Base-by-base conservation (phyloP, 2,329 filamentous ascomycete species). In the Camillea tinctor region DNA sequence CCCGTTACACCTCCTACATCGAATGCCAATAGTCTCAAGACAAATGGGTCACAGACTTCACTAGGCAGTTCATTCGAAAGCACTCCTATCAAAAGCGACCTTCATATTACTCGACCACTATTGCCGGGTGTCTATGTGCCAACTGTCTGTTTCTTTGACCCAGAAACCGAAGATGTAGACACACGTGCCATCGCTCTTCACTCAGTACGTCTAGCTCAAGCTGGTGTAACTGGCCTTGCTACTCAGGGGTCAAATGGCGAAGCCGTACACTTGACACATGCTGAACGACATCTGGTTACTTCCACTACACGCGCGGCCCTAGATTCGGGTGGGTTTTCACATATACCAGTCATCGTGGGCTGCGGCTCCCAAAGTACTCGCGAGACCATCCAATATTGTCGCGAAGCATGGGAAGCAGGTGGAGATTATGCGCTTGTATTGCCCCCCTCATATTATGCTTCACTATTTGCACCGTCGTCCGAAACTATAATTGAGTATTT, bases 241-340 rank as follows among this genome's bases (percentile, higher is more conserved):
- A 91, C 88, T 11, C 90, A 93, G 73, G 91, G 91, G 52, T 92
- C 88, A 71, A 94, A 94, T 71, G 91, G 91, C 68, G 91, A 95
- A 78, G 90, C 91, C 7, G 90, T 93, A 13, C 90, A 93, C 71
- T 82, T 94, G 36, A 87, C 87, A 50, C 88, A 88, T 68, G 79
- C 83, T 22, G 91, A 94, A 76, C 85, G 90, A 60, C 82, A 84
- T 53, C 77, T 85, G 55, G 85, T 94, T 68, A 93, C 89, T 6
- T 78, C 79, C 55, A 86, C 88, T 36, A 93, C 90, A 1, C 87
- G 91, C 49, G 81, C 84, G 62, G 89, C 89, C 15, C 80, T 93
- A 51, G 84, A 91, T 71, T 80, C 81, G 11, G 84, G 86, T 30
- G 89, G 89, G 1, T 91, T 84, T 74, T 71, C 79, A 0, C 76